Conservation (phyloP, 2,329 filamentous ascomycete species). For the Trichoderma asperellum region DNA sequence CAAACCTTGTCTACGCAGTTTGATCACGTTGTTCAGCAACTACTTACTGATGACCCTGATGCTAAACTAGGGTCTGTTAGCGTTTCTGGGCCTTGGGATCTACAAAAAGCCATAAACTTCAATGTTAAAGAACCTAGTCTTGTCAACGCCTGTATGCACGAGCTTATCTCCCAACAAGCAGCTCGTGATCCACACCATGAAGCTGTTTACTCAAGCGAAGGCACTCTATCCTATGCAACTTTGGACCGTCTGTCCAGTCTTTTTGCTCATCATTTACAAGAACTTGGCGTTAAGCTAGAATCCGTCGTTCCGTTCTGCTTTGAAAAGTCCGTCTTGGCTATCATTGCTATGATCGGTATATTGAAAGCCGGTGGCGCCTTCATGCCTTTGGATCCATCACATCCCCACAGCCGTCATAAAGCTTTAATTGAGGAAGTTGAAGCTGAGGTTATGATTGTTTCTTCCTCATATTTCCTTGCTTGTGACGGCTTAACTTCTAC, state of each 20-base stretch:
- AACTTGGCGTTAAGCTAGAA: constrained; percentile 35
- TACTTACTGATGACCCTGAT: not conserved
- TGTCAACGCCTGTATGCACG: constrained; percentile 36
- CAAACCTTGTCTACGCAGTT: constrained; percentile 9
- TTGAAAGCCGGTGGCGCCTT: constrained; percentile 38
- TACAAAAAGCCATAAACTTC: constrained; percentile 1
- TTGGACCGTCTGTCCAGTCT: constrained; percentile 19
- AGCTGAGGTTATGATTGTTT: constrained; percentile 27
- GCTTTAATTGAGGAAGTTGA: constrained; percentile 25
- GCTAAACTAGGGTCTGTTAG: not conserved
- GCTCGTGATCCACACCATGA: constrained; percentile 21
- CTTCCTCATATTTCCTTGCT: not conserved
- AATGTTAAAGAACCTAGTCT: constrained; percentile 11
- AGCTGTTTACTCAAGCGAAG: constrained; percentile 25
- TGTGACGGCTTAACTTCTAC: constrained; percentile 8
- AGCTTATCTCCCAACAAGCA: constrained; percentile 28
- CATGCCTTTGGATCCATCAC: constrained; percentile 36
- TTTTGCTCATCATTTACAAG: constrained; percentile 20
- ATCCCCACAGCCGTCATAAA: constrained; percentile 22
- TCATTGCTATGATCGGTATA: constrained; percentile 35
- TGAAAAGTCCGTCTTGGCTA: constrained; percentile 33
- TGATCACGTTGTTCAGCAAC: constrained; percentile 18
- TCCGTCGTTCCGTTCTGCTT: constrained; percentile 30
- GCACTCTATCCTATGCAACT: constrained; percentile 12
- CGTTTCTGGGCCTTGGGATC: constrained; percentile 12